These are phyloP conservation scores for Haplosporangium gracile DNA, from an alignment of 192 early-diverging fungal genomes.

Conservation along the genomic window DNA sequence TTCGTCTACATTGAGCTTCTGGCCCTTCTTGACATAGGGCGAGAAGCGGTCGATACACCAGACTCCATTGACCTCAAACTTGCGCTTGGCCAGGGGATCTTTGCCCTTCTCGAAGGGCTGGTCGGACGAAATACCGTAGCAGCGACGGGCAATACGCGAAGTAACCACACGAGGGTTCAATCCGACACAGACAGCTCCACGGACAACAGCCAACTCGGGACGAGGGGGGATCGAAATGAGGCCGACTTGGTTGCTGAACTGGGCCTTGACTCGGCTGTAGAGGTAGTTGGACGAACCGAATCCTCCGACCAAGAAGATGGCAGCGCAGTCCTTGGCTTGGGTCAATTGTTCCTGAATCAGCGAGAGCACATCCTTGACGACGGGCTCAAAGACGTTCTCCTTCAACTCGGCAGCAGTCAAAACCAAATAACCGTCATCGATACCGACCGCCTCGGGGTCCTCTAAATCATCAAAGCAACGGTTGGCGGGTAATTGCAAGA, in stretches of 20 bases:
- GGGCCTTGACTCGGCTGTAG: slow-evolving; percentile 42
- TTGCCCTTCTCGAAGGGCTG: slow-evolving; percentile 59
- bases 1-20: slow-evolving; percentile 53
- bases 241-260: slow-evolving; percentile 40
- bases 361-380: slow-evolving; percentile 50
- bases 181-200: slow-evolving; percentile 63
- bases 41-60: slow-evolving; percentile 59
- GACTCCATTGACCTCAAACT: slow-evolving; percentile 57
- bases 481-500: slow-evolving; percentile 58
- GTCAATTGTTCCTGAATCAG: slow-evolving; percentile 61
- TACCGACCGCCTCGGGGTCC: slow-evolving; percentile 43
- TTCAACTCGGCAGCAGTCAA: slow-evolving; percentile 57
- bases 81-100: slow-evolving; percentile 55
- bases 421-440: slow-evolving; percentile 60
- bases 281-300: slow-evolving; percentile 65
- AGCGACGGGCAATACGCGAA: slow-evolving; percentile 53
- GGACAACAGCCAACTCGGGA: slow-evolving; percentile 63
- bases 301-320: slow-evolving; percentile 68
- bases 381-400: slow-evolving; percentile 64
- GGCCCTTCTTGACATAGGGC: slow-evolving; percentile 54
- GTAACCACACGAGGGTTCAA: slow-evolving; percentile 50
- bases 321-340: slow-evolving; percentile 42
- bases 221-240: slow-evolving; percentile 58
- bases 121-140: slow-evolving; percentile 60
- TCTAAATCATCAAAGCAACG: slow-evolving; percentile 45